Evolutionary conservation across 2,329 filamentous ascomycete genomes (phyloP).

Genomic region (Exophiala oligosperma): DNA sequence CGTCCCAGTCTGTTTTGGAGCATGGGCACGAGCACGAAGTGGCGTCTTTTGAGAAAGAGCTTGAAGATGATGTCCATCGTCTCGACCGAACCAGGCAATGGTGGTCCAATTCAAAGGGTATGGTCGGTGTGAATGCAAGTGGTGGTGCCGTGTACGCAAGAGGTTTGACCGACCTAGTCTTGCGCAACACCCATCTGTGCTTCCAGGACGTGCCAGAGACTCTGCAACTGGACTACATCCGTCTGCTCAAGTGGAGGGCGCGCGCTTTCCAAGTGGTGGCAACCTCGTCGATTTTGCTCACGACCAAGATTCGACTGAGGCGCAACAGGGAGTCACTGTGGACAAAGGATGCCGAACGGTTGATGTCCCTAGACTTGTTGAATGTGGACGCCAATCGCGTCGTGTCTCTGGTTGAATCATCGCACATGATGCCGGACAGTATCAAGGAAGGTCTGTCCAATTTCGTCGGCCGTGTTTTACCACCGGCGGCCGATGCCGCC

Average conservation of each 20-base stretch:
- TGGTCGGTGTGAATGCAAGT: conserved; percentile 6
- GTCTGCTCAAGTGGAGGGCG: conserved; percentile 55
- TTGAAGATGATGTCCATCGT: conserved; percentile 52
- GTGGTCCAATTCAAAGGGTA: conserved; percentile 29
- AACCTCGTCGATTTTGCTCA: conserved; percentile 62
- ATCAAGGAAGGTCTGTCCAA: conserved; percentile 46
- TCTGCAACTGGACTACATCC: conserved; percentile 55
- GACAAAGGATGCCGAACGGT: conserved; percentile 61
- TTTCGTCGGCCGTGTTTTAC: conserved; percentile 54
- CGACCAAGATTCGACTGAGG: conserved; percentile 65
- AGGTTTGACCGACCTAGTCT: conserved; percentile 59
- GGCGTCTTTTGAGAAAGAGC: conserved; percentile 56
- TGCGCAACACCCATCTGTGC: conserved; percentile 51
- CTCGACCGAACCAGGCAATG: conserved; percentile 53
- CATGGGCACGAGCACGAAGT: conserved; percentile 64
- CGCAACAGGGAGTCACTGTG: conserved; percentile 64
- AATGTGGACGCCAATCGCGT: conserved; percentile 41
- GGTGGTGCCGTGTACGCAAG: conserved; percentile 54
- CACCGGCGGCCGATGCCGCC: conserved; percentile 50
- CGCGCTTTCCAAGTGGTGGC: conserved; percentile 59
- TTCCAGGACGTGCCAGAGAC: conserved; percentile 61
- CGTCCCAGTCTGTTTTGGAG: conserved; percentile 60
- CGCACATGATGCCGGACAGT: conserved; percentile 48
- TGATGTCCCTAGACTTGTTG: conserved; percentile 50
- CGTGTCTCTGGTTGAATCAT: conserved; percentile 48